Evolutionary conservation across 805 yeast species (phyloP).

Genomic region (Yarrowia yakushimensis): DNA sequence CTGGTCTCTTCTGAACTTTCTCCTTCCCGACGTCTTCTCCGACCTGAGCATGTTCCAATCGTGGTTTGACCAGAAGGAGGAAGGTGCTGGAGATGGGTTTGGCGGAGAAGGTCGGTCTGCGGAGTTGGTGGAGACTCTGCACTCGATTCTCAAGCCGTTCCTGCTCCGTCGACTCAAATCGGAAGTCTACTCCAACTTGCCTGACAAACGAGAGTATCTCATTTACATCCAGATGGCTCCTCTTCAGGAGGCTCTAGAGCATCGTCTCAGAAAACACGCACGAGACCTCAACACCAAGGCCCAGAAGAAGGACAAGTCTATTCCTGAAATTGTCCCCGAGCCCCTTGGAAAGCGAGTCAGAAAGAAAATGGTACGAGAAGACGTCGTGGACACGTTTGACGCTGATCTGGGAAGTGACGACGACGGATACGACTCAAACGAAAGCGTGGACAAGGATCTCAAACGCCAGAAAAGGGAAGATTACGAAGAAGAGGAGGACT

Average conservation of each 20-base stretch:
- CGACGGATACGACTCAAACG: not conserved
- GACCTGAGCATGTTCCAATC: conserved; percentile 85
- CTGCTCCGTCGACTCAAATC: conserved; percentile 75
- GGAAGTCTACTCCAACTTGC: conserved; percentile 65
- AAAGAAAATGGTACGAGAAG: not conserved
- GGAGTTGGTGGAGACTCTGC: conserved; percentile 69
- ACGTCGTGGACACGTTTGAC: conserved; percentile 4
- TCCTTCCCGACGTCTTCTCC: conserved; percentile 87
- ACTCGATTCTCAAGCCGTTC: conserved; percentile 85
- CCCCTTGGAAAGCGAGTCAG: not conserved
- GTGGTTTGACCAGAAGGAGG: conserved; percentile 70
- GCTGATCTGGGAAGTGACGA: conserved; percentile 8
- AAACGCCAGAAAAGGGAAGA: not conserved
- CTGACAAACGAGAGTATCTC: conserved; percentile 86
- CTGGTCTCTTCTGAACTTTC: conserved; percentile 88
- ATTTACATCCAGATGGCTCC: conserved; percentile 66
- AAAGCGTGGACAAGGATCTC: not conserved
- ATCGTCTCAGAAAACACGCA: conserved; percentile 26
- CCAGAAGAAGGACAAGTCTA: not conserved
- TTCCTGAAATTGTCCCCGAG: not conserved
- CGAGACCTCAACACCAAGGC: not conserved
- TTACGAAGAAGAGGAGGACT: not conserved
- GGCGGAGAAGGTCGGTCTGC: conserved; percentile 39
- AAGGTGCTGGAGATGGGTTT: conserved; percentile 45
- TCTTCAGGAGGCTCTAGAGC: conserved; percentile 62